Conservation (phyloP, 1,284 basidiomycete genomes). For the Rhodotorula sp. region DNA sequence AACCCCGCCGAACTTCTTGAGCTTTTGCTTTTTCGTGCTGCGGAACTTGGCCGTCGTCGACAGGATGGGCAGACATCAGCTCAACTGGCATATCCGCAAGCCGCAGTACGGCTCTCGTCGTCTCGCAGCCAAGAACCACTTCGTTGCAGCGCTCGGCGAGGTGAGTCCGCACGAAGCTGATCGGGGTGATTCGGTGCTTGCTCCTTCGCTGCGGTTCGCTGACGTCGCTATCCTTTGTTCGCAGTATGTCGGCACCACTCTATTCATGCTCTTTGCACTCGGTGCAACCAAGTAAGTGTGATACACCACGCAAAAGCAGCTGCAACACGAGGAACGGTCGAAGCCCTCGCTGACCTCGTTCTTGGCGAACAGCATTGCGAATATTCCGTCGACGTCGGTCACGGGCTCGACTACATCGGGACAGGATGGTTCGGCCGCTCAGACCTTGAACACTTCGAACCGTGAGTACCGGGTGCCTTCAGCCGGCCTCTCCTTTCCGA, state of each 20-base stretch:
- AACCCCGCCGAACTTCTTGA: no score
- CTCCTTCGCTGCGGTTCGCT: no score
- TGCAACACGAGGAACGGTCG: background rate
- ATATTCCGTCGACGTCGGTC: no score
- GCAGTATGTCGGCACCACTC: constrained; percentile 32
- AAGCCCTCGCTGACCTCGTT: background rate
- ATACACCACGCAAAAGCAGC: background rate
- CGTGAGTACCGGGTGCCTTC: no score
- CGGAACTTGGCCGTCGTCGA: background rate
- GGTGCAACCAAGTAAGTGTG: constrained; percentile 4
- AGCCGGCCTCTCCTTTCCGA: no score
- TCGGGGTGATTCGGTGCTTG: no score
- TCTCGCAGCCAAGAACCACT: constrained; percentile 21
- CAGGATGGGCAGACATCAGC: background rate
- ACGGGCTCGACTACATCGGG: no score
- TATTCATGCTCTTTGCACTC: constrained; percentile 30
- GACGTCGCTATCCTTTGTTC: background rate
- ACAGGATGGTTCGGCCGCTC: no score
- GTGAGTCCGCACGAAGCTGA: no score
- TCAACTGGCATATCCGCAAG: constrained; percentile 11
- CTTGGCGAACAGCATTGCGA: no score
- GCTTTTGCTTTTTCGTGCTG: background rate
- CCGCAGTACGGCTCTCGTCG: constrained; percentile 1
- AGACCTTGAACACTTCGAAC: no score
- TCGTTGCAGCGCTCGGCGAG: constrained; percentile 35